phyloP scores from a whole-genome alignment of 176 grass and related monocot species.

The Secale cereale region DNA sequence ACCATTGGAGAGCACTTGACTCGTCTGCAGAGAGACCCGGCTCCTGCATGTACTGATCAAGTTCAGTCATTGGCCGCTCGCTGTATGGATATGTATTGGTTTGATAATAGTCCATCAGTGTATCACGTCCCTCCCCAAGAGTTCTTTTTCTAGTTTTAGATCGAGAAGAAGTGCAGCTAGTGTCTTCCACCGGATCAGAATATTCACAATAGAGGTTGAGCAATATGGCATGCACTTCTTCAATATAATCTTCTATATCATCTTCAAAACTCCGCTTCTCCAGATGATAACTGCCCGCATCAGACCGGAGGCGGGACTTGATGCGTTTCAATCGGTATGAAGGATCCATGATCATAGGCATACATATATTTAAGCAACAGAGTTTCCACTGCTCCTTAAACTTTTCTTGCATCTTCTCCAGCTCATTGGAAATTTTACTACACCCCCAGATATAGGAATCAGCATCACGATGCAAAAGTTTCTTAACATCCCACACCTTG shows the following conservation, averaged over 20 bases:
- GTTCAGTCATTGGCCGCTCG: conserved; percentile 16
- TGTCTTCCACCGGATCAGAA: neutral
- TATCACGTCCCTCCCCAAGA: neutral
- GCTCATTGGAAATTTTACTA: neutral
- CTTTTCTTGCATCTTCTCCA: neutral
- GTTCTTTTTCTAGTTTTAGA: conserved; percentile 15
- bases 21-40: neutral
- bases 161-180: neutral
- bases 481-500: conserved; percentile 1
- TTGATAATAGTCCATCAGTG: neutral
- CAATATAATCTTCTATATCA: neutral
- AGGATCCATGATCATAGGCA: conserved; percentile 11
- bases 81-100: neutral
- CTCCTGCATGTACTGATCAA: conserved; percentile 31
- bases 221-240: neutral
- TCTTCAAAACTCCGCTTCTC: neutral
- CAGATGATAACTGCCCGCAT: neutral
- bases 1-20: conserved; percentile 23
- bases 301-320: neutral
- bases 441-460: neutral
- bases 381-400: conserved; percentile 13
- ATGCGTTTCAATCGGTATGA: neutral
- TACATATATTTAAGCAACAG: neutral
- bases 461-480: neutral
- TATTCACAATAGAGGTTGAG: conserved; percentile 3